Percentiles rank a stretch among this genome's conserved stretches.
Evolutionary conservation across 2,329 filamentous ascomycete species (phyloP).

Genomic region (Monilinia fructigena): DNA sequence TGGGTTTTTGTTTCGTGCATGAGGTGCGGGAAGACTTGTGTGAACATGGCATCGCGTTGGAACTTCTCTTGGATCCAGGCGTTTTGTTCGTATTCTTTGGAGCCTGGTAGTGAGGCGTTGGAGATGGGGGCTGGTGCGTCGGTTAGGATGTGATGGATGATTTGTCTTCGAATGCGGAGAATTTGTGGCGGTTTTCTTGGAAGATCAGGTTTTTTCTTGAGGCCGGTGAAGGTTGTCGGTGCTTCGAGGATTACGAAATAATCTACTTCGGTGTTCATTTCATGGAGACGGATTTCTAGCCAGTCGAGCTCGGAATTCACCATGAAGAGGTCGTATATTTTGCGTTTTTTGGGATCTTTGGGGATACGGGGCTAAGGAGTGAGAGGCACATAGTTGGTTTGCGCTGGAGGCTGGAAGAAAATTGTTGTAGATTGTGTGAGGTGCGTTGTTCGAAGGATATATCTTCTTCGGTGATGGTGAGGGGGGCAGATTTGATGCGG

Average conservation of each 20-base stretch:
- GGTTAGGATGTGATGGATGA: conserved; percentile 57
- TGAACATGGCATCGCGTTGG: conserved; percentile 57
- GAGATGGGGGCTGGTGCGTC: conserved; percentile 37
- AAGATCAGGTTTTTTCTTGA: conserved; percentile 54
- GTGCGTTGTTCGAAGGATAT: conserved; percentile 18
- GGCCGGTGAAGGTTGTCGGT: conserved; percentile 56
- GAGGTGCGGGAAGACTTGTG: conserved; percentile 49
- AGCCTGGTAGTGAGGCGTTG: not conserved
- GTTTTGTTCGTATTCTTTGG: conserved; percentile 40
- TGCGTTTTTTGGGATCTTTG: conserved; percentile 40
- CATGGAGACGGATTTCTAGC: conserved; percentile 62
- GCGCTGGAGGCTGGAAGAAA: conserved; percentile 15
- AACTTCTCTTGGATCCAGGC: conserved; percentile 53
- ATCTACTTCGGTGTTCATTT: conserved; percentile 58
- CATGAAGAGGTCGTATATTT: conserved; percentile 62
- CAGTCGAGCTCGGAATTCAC: conserved; percentile 64
- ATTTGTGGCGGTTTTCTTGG: conserved; percentile 51
- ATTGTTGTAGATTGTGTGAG: not conserved
- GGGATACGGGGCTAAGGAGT: conserved; percentile 11
- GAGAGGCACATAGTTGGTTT: conserved; percentile 15
- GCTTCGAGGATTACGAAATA: conserved; percentile 65
- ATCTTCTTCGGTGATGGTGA: conserved; percentile 20
- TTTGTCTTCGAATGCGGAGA: conserved; percentile 54
- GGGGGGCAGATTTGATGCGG: not conserved
- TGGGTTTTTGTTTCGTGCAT: conserved; percentile 35